Evolutionary conservation across 2,329 filamentous ascomycete genomes (phyloP).

Genomic region (Gyromitra esculenta): DNA sequence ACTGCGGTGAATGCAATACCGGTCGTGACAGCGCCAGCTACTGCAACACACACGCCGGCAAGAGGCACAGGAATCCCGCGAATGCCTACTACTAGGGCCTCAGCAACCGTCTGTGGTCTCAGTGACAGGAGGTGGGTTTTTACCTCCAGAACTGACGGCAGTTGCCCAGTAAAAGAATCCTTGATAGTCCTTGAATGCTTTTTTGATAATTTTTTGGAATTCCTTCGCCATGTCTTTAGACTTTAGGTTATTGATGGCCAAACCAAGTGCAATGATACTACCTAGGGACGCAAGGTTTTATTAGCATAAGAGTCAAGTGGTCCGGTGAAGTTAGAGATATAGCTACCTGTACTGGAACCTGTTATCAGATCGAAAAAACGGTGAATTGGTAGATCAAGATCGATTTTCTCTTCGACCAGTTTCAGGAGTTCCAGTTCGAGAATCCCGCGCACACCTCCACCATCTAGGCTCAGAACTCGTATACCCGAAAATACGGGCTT

Average conservation of each 20-base stretch:
- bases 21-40: too few species aligned
- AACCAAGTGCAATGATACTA: slow-evolving; percentile 26
- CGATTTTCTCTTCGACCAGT: slow-evolving; percentile 1
- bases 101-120: too few species aligned
- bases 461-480: slow-evolving; percentile 48
- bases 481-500: slow-evolving; percentile 17
- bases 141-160: background rate
- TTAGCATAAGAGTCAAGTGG: background rate
- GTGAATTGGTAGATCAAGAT: slow-evolving; percentile 10
- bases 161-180: background rate
- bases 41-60: too few species aligned
- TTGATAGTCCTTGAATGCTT: background rate
- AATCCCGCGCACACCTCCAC: slow-evolving; percentile 23
- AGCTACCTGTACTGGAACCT: slow-evolving; percentile 38
- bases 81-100: too few species aligned
- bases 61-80: too few species aligned
- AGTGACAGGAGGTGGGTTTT: too few species aligned
- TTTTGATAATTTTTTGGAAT: background rate
- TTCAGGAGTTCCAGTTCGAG: slow-evolving; percentile 11
- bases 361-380: slow-evolving; percentile 22
- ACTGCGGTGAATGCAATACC: too few species aligned
- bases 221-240: background rate
- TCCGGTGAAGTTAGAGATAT: background rate
- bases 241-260: background rate
- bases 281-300: background rate